Evolutionary conservation across 805 yeast species (phyloP), one percentile per base, ranked within the genome.

Genomic region (Blastobotrys muscicola): DNA sequence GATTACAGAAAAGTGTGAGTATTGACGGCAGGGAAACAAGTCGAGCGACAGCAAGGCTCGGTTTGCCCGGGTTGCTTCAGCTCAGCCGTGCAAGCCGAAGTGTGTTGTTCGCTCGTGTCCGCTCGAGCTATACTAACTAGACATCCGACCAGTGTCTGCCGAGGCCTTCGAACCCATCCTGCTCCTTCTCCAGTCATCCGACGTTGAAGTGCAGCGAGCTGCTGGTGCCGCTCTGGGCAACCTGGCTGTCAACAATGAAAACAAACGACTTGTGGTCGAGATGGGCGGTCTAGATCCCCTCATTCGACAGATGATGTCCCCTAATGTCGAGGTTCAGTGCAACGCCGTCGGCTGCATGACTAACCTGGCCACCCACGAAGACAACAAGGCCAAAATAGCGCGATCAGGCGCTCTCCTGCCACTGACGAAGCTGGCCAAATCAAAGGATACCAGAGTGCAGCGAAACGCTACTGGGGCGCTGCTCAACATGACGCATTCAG

Each of bases 221-320:
- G 97, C 98, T 0, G 90, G 97, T 65, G 98, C 97, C 4, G 97
- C 98, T 2, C 69, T 92, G 53, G 98, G 98, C n/a, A 92, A 92
- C 57, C 70, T 92, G 57, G 99, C 99, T 2, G 98, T 92, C 29
- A 87, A 92, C 66, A 89, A 87, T 58, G 96, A 85, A 49, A 92
- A 92, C 68, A 92, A 92, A 63, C 75, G 84, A 12, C 71, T 92
- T 42, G 90, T 92, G 48, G 97, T 94, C 12, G 95, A 90, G 58
- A 86, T 92, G 96, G 97, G 97, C 26, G 98, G 97, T 2, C 74
- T 92, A 45, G 95, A 89, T 50, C 97, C 97, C 4, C 75, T 92
- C 38, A 92, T 92, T 55, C 81, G 94, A 63, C 98, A 92, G 67
- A 92, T 92, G 99, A 82, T 86, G 82, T 82, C 94, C 35, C 77